These are phyloP conservation scores for Rubia peregrina DNA, from an alignment of 305 asterid genomes.

Conservation along the genomic window DNA sequence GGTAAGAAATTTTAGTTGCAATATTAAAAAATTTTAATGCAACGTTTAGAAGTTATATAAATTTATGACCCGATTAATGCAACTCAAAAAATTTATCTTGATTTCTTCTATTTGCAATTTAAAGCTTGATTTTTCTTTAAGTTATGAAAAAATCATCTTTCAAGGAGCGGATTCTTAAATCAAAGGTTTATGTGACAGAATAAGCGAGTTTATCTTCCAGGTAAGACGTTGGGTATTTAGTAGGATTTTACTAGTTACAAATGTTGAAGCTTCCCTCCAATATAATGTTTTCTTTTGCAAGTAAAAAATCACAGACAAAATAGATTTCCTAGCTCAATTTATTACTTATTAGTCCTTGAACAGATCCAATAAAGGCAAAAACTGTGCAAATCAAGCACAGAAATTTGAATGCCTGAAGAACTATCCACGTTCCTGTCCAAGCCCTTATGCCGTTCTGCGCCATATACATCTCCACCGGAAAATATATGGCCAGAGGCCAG, in stretches of 20 bases:
- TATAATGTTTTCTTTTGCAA: neutral
- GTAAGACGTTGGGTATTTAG: neutral
- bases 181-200: no score
- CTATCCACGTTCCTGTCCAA: slow-evolving; percentile 40
- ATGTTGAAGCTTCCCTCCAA: neutral
- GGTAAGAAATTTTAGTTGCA: no score
- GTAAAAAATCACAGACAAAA: neutral
- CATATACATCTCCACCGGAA: slow-evolving; percentile 49
- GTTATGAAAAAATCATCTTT: no score
- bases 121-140: no score
- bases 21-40: no score
- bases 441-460: slow-evolving; percentile 36
- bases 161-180: no score
- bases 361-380: slow-evolving; percentile 20
- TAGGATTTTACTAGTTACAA: neutral
- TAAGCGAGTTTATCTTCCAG: neutral
- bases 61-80: no score
- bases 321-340: slow-evolving; percentile 11
- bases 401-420: slow-evolving; percentile 34
- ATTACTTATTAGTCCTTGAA: slow-evolving; percentile 19
- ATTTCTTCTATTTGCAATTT: no score
- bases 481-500: slow-evolving; percentile 58
- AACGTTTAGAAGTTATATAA: no score
- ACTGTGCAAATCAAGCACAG: slow-evolving; percentile 33
- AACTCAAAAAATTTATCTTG: no score